Evolutionary conservation across 768 basidiomycete species (phyloP).

Genomic region (Podaxis carcinomalis): DNA sequence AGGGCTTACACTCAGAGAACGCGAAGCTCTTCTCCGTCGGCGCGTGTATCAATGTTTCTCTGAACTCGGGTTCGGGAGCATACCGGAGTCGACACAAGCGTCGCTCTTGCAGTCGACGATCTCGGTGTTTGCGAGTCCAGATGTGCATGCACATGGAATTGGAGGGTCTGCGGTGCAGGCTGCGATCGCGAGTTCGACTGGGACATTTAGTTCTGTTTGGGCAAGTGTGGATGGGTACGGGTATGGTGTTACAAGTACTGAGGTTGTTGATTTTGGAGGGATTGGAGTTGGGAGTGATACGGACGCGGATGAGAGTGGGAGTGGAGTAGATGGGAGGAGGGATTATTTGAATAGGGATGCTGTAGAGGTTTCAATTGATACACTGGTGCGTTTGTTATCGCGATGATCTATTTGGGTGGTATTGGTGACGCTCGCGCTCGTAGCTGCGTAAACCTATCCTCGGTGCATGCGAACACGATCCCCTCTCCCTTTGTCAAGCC

Average conservation of each 20-base stretch:
- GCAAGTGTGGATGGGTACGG: conserved; percentile 84
- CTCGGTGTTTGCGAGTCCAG: conserved; percentile 80
- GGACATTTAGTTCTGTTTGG: conserved; percentile 85
- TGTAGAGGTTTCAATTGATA: conserved; percentile 76
- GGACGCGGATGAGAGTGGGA: conserved; percentile 24
- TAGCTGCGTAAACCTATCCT: conserved; percentile 77
- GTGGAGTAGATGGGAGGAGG: conserved; percentile 27
- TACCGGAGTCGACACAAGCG: conserved; percentile 80
- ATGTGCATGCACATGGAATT: conserved; percentile 50
- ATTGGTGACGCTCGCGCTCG: background rate
- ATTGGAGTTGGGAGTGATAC: conserved; percentile 22
- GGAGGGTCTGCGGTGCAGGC: conserved; percentile 82
- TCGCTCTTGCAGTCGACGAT: conserved; percentile 79
- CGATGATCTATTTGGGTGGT: conserved; percentile 5
- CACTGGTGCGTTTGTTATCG: conserved; percentile 49
- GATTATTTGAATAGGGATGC: conserved; percentile 70
- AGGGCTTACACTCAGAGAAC: conserved; percentile 61
- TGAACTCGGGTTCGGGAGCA: conserved; percentile 70
- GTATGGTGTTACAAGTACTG: conserved; percentile 79
- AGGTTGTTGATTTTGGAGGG: conserved; percentile 43
- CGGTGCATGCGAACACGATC: conserved; percentile 84
- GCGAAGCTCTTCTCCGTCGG: conserved; percentile 80
- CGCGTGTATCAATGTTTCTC: conserved; percentile 89
- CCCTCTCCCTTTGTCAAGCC: conserved; percentile 63
- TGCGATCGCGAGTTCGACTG: conserved; percentile 82